These are phyloP conservation scores for Metarhizium anisopliae DNA, from an alignment of 2,329 filamentous ascomycete genomes.

Conservation along the genomic window DNA sequence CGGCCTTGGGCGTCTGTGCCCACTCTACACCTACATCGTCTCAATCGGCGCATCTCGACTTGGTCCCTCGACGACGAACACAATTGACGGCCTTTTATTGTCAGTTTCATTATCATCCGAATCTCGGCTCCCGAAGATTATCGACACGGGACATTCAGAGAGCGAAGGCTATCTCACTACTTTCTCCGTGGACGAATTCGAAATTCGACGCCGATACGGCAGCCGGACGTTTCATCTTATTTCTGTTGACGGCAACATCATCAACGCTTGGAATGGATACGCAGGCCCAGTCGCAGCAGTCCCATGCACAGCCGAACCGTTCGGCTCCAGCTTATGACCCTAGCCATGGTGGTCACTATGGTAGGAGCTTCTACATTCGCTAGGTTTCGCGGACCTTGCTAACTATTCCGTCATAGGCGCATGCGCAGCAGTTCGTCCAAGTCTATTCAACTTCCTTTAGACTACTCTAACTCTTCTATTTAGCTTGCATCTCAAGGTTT, in stretches of 20 bases:
- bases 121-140: neutral
- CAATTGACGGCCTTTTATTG: neutral
- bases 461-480: constrained; percentile 15
- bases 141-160: neutral
- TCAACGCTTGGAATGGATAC: constrained; percentile 24
- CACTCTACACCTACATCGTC: neutral
- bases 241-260: neutral
- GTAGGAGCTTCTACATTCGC: constrained; percentile 35
- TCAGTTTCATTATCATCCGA: neutral
- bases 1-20: neutral
- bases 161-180: neutral
- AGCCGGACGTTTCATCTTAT: neutral
- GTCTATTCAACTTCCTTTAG: neutral
- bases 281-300: constrained; percentile 37
- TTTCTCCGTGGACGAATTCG: neutral
- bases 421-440: constrained; percentile 32
- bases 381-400: constrained; percentile 1
- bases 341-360: constrained; percentile 67
- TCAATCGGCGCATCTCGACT: neutral
- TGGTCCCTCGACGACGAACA: neutral
- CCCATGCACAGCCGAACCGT: constrained; percentile 48
- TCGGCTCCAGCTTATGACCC: constrained; percentile 63
- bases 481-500: constrained; percentile 82
- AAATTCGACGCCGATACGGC: neutral
- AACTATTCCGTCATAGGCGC: constrained; percentile 28